Evolutionary conservation across 257 asterid species (phyloP).

Genomic region (Avicennia marina): DNA sequence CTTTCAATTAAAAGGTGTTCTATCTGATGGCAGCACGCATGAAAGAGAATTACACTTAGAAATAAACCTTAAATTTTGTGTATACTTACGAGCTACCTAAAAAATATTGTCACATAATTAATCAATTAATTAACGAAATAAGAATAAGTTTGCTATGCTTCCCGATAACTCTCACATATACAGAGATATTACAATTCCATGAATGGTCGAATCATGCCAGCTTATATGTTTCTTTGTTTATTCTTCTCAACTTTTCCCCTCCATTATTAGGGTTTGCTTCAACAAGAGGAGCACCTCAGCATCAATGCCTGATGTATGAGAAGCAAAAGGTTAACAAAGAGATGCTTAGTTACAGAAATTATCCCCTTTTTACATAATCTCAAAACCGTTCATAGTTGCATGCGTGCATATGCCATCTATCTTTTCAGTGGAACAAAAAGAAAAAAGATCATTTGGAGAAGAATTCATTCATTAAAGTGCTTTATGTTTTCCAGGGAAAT

Average conservation of each 20-base stretch:
- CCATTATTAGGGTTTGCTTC: conserved; percentile 16
- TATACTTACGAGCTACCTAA: too few species aligned
- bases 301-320: conserved; percentile 21
- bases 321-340: conserved; percentile 22
- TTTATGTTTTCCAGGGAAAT: not conserved
- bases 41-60: too few species aligned
- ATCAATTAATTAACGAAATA: too few species aligned
- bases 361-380: conserved; percentile 27
- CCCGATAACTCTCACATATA: not conserved
- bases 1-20: too few species aligned
- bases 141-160: not conserved
- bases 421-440: not conserved
- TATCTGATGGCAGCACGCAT: too few species aligned
- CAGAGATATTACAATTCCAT: not conserved
- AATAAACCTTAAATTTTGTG: too few species aligned
- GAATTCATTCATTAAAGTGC: too few species aligned
- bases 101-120: too few species aligned
- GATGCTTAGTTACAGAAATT: conserved; percentile 10
- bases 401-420: conserved; percentile 18
- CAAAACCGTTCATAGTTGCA: conserved; percentile 22
- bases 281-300: conserved; percentile 9
- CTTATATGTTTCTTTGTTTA: conserved; percentile 1
- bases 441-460: not conserved
- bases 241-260: conserved; percentile 4
- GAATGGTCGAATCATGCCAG: not conserved